Percentiles rank a stretch among this genome's conserved stretches.
Conservation (phyloP, 805 yeast species). For the Starmerella scarabaei region DNA sequence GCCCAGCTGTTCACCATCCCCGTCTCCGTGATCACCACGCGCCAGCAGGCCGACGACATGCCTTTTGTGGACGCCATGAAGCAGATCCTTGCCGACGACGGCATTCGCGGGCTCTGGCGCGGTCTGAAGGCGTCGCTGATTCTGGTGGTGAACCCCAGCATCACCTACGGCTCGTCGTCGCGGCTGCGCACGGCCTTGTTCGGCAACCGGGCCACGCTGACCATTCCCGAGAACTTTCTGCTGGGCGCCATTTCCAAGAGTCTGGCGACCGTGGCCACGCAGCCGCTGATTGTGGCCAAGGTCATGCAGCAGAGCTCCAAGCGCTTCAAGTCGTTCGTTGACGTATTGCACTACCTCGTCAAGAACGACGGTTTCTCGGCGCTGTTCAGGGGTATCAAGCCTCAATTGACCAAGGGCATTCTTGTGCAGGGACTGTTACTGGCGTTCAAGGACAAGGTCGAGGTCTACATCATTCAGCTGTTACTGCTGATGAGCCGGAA, state of each 20-base stretch:
- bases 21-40: slow-evolving; percentile 58
- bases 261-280: slow-evolving; percentile 66
- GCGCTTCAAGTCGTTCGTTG: slow-evolving; percentile 42
- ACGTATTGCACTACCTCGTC: slow-evolving; percentile 49
- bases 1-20: slow-evolving; percentile 74
- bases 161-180: slow-evolving; percentile 72
- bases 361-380: slow-evolving; percentile 50
- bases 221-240: slow-evolving; percentile 52
- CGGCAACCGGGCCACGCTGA: slow-evolving; percentile 32
- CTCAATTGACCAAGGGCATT: slow-evolving; percentile 70
- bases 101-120: slow-evolving; percentile 63
- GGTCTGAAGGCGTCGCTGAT: slow-evolving; percentile 72
- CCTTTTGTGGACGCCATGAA: slow-evolving; percentile 34
- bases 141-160: slow-evolving; percentile 70
- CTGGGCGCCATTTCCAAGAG: slow-evolving; percentile 73
- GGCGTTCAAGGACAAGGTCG: slow-evolving; percentile 62
- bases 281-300: slow-evolving; percentile 74
- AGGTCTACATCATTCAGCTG: slow-evolving; percentile 23
- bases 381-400: slow-evolving; percentile 67
- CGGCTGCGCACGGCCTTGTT: slow-evolving; percentile 44
- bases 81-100: slow-evolving; percentile 49
- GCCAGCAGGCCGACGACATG: slow-evolving; percentile 33
- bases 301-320: slow-evolving; percentile 52
- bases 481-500: slow-evolving; percentile 4
- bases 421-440: slow-evolving; percentile 74